Base-by-base conservation (phyloP, 2,329 filamentous ascomycete species). In the Hyphodiscus sp. region DNA sequence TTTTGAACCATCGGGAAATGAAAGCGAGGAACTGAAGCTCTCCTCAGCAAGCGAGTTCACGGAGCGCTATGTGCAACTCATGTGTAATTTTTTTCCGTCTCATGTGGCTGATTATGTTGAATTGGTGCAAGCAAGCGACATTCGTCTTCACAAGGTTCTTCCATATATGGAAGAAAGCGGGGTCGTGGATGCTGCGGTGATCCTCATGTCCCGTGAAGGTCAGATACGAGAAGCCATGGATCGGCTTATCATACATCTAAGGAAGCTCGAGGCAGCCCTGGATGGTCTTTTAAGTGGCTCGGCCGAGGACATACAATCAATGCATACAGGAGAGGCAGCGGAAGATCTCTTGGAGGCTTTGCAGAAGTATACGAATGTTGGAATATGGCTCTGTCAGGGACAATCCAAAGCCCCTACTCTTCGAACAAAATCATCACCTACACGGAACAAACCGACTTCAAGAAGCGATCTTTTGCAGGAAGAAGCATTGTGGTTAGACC, bases 351-450 rank as follows among this genome's bases (percentile, higher is more conserved):
- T 96, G 3, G 80, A 83, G 53, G 84, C 86, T 0, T 73, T 99
- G 18, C 85, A 95, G 57, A 96, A 95, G 68, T 97, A 96, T 70
- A 83, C 86, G 1, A 86, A 91, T 59, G 89, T 99, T 1, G 94
- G 95, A 15, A 92, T 95, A 49, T 99, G 94, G 94, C 76, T 99
- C 13, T 97, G 94, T 63, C 89, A 95, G 70, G 83, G 86, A 1
- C 90, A 96, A 67, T 89, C 82, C 47, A 88, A 86, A 64, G 80
- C 78, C 0, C 70, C 74, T 6, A 67, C 68, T 47, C 56, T 50
- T 20, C 56, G 55, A 52, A 2, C 46, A 71, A 72, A 55, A 63
- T 67, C 50, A 74, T 69, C 59, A 69, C 71, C 19, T 74, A 83
- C 59, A 73, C 81, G 70, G 69, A 80, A 70, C 55, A 78, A 80